A percentile compares a stretch with the other conserved stretches of the same genome.
phyloP scores from a whole-genome alignment of 352 stramenopile species.

The Pythium guiyangense region DNA sequence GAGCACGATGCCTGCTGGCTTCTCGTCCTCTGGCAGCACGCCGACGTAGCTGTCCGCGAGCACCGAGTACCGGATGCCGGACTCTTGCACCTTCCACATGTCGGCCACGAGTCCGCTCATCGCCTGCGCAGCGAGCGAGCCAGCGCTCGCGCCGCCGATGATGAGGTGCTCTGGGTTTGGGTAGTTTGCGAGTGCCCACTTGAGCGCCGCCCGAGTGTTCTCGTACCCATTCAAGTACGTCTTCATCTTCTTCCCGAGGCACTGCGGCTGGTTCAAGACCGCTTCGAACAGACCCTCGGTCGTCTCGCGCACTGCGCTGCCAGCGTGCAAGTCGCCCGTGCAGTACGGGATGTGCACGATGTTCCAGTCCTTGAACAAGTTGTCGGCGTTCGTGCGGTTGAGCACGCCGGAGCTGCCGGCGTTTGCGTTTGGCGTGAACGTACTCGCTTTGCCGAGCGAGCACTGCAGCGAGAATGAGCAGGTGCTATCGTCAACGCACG shows the following conservation, averaged over 20 bases:
- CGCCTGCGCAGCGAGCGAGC: slow-evolving; percentile 28
- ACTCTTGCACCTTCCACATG: slow-evolving; percentile 35
- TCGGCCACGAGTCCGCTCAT: slow-evolving; percentile 22
- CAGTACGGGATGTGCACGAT: slow-evolving; percentile 46
- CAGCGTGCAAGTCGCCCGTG: no score
- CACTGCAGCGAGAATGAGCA: slow-evolving; percentile 39
- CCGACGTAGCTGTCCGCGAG: slow-evolving; percentile 40
- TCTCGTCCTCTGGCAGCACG: slow-evolving; percentile 23
- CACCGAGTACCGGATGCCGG: slow-evolving; percentile 31
- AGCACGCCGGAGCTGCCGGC: slow-evolving; percentile 27
- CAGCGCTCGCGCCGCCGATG: slow-evolving; percentile 28
- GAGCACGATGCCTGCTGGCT: slow-evolving; percentile 18
- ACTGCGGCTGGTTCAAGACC: slow-evolving; percentile 19
- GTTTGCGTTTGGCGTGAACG: slow-evolving; percentile 24
- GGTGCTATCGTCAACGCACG: no score
- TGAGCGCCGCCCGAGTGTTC: slow-evolving; percentile 29
- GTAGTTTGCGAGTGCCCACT: slow-evolving; percentile 36
- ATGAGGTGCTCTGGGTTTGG: slow-evolving; percentile 29
- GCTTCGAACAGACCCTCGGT: slow-evolving; percentile 6
- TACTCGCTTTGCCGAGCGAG: slow-evolving; percentile 14
- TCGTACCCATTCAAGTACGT: slow-evolving; percentile 30
- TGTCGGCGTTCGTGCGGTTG: slow-evolving; percentile 30
- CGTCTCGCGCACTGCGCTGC: slow-evolving; percentile 12
- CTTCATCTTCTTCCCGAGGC: slow-evolving; percentile 21
- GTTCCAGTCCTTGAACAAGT: slow-evolving; percentile 46